phyloP scores from a whole-genome alignment of 805 yeast species.

The Metschnikowia vanudenii region DNA sequence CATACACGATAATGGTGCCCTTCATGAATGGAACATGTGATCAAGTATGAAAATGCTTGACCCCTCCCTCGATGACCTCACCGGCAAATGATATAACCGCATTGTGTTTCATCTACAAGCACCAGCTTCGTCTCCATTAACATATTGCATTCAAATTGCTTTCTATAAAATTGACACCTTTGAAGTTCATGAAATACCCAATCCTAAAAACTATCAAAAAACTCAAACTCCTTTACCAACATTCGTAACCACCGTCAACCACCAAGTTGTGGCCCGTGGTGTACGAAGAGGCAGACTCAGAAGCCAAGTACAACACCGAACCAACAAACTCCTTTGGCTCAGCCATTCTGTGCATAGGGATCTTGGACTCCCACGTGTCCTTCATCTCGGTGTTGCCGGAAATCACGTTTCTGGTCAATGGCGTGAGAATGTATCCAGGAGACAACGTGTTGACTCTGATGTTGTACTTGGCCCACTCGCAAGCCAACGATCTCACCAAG shows the following conservation, averaged over 20 bases:
- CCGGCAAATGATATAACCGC: too few species aligned
- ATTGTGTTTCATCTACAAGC: too few species aligned
- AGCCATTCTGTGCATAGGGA: conserved; percentile 82
- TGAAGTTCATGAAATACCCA: conserved; percentile 1
- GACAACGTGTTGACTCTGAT: conserved; percentile 76
- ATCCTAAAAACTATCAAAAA: background rate
- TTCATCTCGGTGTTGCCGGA: conserved; percentile 60
- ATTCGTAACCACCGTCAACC: conserved; percentile 85
- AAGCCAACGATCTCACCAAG: conserved; percentile 69
- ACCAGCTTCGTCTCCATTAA: too few species aligned
- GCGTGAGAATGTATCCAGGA: conserved; percentile 81
- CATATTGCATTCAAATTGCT: conserved; percentile 1
- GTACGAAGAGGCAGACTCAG: conserved; percentile 68
- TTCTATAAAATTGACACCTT: conserved; percentile 8
- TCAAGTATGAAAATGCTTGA: too few species aligned
- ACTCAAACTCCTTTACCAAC: conserved; percentile 60
- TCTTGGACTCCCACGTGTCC: conserved; percentile 67
- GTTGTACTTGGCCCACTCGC: conserved; percentile 77
- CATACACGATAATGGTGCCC: too few species aligned
- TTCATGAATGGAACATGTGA: too few species aligned
- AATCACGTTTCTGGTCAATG: conserved; percentile 70
- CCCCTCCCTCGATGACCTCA: too few species aligned
- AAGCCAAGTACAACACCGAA: conserved; percentile 68
- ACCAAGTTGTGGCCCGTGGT: conserved; percentile 82
- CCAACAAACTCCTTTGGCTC: conserved; percentile 84